These are phyloP conservation scores for Stemphylium lycopersici DNA, from an alignment of 2,329 filamentous ascomycete species.

Conservation along the genomic window DNA sequence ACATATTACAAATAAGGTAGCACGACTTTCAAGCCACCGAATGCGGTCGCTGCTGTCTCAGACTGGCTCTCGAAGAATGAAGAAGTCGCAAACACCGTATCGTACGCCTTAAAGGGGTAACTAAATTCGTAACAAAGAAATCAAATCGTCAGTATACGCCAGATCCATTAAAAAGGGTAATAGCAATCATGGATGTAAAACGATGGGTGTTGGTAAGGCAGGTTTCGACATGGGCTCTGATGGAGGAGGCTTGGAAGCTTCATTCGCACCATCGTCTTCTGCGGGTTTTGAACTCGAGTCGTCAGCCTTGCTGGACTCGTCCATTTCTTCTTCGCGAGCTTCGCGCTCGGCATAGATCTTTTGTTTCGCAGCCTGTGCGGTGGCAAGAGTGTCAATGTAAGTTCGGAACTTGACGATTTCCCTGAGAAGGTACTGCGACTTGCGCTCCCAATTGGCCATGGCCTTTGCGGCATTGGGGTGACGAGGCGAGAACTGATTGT, in stretches of 20 bases:
- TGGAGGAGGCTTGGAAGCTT: conserved; percentile 33
- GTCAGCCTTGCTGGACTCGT: conserved; percentile 18
- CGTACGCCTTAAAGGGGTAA: conserved; percentile 45
- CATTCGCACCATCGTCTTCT: conserved; percentile 45
- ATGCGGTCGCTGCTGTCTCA: conserved; percentile 36
- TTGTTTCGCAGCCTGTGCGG: conserved; percentile 71
- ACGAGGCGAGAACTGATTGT: conserved; percentile 74
- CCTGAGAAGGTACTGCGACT: conserved; percentile 85
- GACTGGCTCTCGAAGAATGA: conserved; percentile 41
- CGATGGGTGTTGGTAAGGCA: conserved; percentile 8
- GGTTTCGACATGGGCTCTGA: conserved; percentile 5
- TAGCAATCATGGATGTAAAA: conserved; percentile 14
- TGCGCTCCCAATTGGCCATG: conserved; percentile 97
- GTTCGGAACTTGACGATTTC: conserved; percentile 98
- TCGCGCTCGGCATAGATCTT: conserved; percentile 66
- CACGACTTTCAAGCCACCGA: conserved; percentile 37
- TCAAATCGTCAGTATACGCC: conserved; percentile 36
- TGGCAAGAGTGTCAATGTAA: conserved; percentile 84
- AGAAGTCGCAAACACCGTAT: conserved; percentile 44
- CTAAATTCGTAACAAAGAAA: conserved; percentile 25
- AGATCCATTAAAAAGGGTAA: conserved; percentile 11
- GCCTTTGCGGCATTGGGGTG: conserved; percentile 81
- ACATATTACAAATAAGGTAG: conserved; percentile 23
- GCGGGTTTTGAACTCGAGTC: conserved; percentile 13
- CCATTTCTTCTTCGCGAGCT: conserved; percentile 28